Base-by-base conservation (phyloP, 78 protist species). In the Chrysochromulina parva region DNA sequence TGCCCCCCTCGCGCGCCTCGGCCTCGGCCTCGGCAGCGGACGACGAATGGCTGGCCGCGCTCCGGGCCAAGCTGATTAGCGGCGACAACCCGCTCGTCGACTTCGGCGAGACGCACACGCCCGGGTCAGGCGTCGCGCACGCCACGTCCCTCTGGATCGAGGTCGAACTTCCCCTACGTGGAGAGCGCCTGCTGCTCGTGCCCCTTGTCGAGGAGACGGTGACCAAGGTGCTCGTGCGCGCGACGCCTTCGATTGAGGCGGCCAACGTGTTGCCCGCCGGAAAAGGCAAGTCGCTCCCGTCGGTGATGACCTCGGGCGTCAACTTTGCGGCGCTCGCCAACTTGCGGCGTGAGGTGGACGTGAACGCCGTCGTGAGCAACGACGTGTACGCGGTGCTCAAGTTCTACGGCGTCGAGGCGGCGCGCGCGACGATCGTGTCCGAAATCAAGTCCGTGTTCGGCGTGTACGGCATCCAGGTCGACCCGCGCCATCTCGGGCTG, bases 391-490 rank as follows among this genome's bases (percentile, higher is more conserved):
- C 85, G 5, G 24, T 55, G 0, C 62, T 65, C 54, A 65, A 67
- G n/a, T 0, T 9, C 0, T 71, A 24, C 54, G 90, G 96, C 78
- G 96, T 95, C 67, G 96, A 95, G 87, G 99, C 99, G 0, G 98
- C 98, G 13, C 90, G 98, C 14, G 76, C 22, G 10, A 73, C 97
- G 17, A 94, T 99, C 69, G 85, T 93, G 71, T 52, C 86, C 69
- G 99, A 98, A 85, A 80, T 98, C 53, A 26, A 67, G 13, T n/a
- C 53, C 26, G 99, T 99, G 20, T 99, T 97, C 90, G 87, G 92
- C 47, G 98, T 91, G 28, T 99, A 99, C 94, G 99, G 99, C 78
- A 98, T 99, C 54, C 48, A 66, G 48, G 99, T 99, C n/a, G 98
- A 98, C 69, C 81, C 28, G 13, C 95, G 99, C 69, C 99, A 99